A percentile compares a stretch with the other conserved stretches of the same genome.
phyloP scores from a whole-genome alignment of 805 yeast species.

The Wickerhamomyces silvicola region DNA sequence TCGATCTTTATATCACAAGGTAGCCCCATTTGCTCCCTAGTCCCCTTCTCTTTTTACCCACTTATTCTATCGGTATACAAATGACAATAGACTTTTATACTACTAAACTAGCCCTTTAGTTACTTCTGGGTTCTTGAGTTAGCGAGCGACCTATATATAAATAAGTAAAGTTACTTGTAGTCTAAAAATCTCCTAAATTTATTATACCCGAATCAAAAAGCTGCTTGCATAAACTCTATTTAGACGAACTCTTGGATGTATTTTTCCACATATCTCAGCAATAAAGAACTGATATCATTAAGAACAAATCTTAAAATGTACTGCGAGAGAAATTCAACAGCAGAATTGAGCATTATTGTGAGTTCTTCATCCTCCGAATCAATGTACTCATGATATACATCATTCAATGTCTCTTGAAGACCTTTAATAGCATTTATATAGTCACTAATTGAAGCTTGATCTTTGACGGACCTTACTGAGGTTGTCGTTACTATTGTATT shows the following conservation, averaged over 20 bases:
- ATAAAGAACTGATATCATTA: constrained; percentile 2
- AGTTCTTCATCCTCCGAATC: constrained; percentile 2
- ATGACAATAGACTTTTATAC: too few relatives aligned
- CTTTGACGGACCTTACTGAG: constrained; percentile 8
- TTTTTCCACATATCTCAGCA: constrained; percentile 1
- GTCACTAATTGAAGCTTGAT: constrained; percentile 8
- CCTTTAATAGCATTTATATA: constrained; percentile 6
- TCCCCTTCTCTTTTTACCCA: too few relatives aligned
- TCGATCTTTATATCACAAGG: constrained; percentile 6
- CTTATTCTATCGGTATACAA: too few relatives aligned
- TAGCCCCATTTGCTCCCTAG: background rate
- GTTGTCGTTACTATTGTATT: constrained; percentile 1
- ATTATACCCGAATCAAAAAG: background rate
- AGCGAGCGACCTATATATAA: too few relatives aligned
- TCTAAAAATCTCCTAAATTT: too few relatives aligned
- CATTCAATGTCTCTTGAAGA: constrained; percentile 4
- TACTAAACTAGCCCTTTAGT: too few relatives aligned
- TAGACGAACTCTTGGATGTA: background rate
- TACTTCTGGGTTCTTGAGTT: too few relatives aligned
- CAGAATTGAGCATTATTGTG: constrained; percentile 2
- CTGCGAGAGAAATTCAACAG: constrained; percentile 4
- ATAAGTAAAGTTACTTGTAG: too few relatives aligned
- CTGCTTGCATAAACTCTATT: background rate
- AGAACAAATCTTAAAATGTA: constrained; percentile 9
- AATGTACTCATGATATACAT: constrained; percentile 3